Evolutionary conservation across 1,284 basidiomycete species (phyloP).

Genomic region (Leccinum subspadiceum): DNA sequence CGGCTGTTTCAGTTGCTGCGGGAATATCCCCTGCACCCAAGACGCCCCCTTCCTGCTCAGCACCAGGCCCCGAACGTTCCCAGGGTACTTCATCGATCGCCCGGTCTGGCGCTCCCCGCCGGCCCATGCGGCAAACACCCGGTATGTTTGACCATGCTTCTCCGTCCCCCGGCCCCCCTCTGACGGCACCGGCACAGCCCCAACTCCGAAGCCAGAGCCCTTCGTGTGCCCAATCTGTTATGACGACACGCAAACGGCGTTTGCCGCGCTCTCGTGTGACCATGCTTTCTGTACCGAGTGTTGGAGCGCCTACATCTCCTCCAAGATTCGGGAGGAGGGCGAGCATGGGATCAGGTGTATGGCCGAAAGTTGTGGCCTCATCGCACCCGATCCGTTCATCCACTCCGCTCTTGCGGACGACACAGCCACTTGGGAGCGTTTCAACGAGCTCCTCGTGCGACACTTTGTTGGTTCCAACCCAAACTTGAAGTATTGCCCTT

Average conservation of each 20-base stretch:
- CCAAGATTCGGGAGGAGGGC: constrained; percentile 89
- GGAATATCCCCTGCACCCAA: constrained; percentile 50
- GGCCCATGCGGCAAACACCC: constrained; percentile 40
- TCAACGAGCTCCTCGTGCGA: constrained; percentile 84
- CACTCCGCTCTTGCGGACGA: constrained; percentile 40
- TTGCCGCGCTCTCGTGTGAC: constrained; percentile 69
- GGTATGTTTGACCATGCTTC: constrained; percentile 11
- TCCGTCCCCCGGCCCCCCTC: neutral
- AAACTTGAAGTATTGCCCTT: constrained; percentile 91
- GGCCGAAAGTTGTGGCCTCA: constrained; percentile 83
- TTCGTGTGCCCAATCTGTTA: constrained; percentile 92
- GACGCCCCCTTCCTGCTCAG: constrained; percentile 33
- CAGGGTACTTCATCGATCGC: constrained; percentile 27
- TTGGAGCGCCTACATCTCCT: constrained; percentile 82
- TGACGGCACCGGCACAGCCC: constrained; percentile 19
- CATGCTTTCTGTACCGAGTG: constrained; percentile 86
- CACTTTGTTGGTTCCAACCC: constrained; percentile 88
- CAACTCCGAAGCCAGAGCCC: constrained; percentile 38
- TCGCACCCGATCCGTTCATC: constrained; percentile 69
- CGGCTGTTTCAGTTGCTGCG: constrained; percentile 66
- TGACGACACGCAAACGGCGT: constrained; percentile 68
- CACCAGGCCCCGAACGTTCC: constrained; percentile 36
- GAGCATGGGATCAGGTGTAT: constrained; percentile 92
- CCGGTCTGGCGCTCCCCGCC: constrained; percentile 34
- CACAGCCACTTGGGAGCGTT: constrained; percentile 56